Evolutionary conservation across 148 eudicot genomes (phyloP).

Genomic region (Silene conica): DNA sequence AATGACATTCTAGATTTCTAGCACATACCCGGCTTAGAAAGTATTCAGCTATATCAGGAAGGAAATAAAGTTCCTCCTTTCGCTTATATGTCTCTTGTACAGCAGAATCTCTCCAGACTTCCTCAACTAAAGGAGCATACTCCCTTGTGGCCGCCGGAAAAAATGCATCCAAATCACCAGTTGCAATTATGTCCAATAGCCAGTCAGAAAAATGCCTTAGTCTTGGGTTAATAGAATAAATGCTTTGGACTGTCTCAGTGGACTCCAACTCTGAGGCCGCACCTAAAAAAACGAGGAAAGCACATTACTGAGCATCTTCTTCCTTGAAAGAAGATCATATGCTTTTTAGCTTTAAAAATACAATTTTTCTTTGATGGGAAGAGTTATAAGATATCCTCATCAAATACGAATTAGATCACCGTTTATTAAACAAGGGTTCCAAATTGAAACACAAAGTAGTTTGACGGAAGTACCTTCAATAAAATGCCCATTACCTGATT

Average conservation of each 20-base stretch:
- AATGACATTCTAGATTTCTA: background rate
- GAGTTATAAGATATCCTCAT: too few species aligned
- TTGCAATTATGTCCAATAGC: conserved; percentile 94
- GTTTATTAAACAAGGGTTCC: background rate
- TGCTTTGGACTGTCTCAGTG: conserved; percentile 37
- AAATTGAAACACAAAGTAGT: too few species aligned
- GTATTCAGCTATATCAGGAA: conserved; percentile 94
- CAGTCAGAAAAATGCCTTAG: conserved; percentile 94
- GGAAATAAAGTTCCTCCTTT: conserved; percentile 81
- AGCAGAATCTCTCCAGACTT: conserved; percentile 96
- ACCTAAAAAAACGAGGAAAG: conserved; percentile 31
- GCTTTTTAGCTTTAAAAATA: background rate
- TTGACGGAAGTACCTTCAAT: too few species aligned
- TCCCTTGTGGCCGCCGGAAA: conserved; percentile 98
- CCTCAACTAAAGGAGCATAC: conserved; percentile 98
- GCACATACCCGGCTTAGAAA: conserved; percentile 85
- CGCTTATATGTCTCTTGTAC: conserved; percentile 81
- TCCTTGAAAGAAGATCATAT: background rate
- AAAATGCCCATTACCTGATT: conserved; percentile 35
- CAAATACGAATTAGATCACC: background rate
- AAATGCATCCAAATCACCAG: conserved; percentile 95
- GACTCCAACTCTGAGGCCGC: conserved; percentile 33
- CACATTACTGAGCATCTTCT: conserved; percentile 7
- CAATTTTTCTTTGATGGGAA: background rate
- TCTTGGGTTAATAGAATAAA: conserved; percentile 76